Base-by-base conservation (phyloP, 116 monocot genomes). In the Dioscorea cayenensis region DNA sequence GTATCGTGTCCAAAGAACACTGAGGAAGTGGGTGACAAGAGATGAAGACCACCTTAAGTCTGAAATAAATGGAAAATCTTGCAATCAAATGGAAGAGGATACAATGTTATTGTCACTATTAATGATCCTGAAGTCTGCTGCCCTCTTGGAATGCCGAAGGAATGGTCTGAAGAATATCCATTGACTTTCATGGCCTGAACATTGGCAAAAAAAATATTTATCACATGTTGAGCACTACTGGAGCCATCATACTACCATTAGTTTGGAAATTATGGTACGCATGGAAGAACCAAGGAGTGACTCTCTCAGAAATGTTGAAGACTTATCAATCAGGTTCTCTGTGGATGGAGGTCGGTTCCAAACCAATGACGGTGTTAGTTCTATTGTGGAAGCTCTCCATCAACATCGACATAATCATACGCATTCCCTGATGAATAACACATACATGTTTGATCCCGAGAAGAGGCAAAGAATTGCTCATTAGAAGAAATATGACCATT, bases 101-200 rank as follows among this genome's bases (percentile, higher is more conserved):
- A n/a, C n/a, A n/a, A n/a, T n/a, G n/a, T n/a, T n/a, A n/a, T n/a
- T n/a, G n/a, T n/a, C n/a, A n/a, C n/a, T n/a, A n/a, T n/a, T n/a
- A n/a, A n/a, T n/a, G n/a, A n/a, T n/a, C n/a, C n/a, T n/a, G n/a
- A n/a, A n/a, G n/a, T 58, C 86, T 12, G 81, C 79, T 36, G 92
- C 92, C 6, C 86, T 92, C 22, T 73, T 89, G 1, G 89, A 92
- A 1, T 86, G 89, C 74, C 80, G 89, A 27, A 81, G 77, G 60
- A 89, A 77, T 25, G 92, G 92, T 27, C 80, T 84, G 59, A 80
- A 78, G 72, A 89, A 92, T 78, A 92, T 92, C 77, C 84, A 82
- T 66, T 77, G 76, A 29, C 89, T 86, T 80, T 92, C 92, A 4
- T 92, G 92, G 92, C 92, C 92, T 3, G 89, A 92, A 68, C 92